Evolutionary conservation across 306 rosid genomes (phyloP), one percentile per base, ranked within the genome.

Genomic region (Medicago lupulina): DNA sequence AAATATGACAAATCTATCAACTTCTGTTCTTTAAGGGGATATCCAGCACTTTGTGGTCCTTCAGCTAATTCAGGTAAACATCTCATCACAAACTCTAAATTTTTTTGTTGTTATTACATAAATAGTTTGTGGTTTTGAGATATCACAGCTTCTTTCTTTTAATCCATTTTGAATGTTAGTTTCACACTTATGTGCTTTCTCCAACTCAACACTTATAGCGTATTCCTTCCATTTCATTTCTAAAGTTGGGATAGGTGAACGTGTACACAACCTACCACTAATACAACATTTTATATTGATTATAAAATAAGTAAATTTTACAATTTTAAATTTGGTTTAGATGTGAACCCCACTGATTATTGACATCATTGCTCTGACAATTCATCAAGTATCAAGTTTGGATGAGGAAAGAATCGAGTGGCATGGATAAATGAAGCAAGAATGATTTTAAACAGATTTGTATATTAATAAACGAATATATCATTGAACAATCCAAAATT

Each of bases 381-480:
- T 49, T 15, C 17, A 49, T 1, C 7, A 49, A 47, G 16, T 7
- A 51, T 16, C 10, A 51, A 16, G 11, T 51, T 51, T 16, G 58
- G 21, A 13, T 12, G 9, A 0, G 28, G 62, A 18, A 19, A 18
- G 2, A 57, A 49, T 6, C 54, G 18, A 49, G 54, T 14, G 54
- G 54, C 15, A 17, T 55, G 10, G 15, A 55, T 21, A 55, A 55
- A 19, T 55, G 66, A 60, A 40, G 18, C 40, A 60, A 60, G 66
- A 60, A 14, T 60, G 66, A 60, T 60, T 13, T 60, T 3, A 60
- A 61, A 58, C 64, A 58, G 9, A 58, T 58, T 23, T 49, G 44
- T 16, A 69, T 53, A 78, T 73, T 70, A 53, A 79, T 28, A 71
- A 64, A 55, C 73, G 79, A 73, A 79, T 41, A 25, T 18, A 74